Conservation (phyloP, 176 grass and related monocot species). For the Zea luxurians region DNA sequence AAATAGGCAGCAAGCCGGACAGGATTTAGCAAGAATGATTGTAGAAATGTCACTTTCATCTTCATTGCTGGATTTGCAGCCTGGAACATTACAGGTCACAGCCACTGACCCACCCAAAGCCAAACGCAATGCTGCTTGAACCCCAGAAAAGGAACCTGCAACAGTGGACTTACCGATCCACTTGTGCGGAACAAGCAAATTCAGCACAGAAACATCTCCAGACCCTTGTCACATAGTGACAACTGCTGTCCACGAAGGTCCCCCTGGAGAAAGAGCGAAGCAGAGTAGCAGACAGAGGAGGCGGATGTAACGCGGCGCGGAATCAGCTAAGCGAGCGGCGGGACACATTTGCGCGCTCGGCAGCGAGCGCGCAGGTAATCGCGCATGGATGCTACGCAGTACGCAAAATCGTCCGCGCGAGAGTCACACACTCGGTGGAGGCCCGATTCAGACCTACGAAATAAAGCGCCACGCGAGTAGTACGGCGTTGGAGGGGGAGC, state of each 20-base stretch:
- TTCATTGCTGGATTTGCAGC: constrained; percentile 2
- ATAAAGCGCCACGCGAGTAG: background rate
- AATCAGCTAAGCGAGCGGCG: background rate
- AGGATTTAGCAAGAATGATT: background rate
- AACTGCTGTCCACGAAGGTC: background rate
- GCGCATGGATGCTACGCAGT: background rate
- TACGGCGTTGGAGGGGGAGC: background rate
- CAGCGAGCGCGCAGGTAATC: background rate
- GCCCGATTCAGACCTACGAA: no score
- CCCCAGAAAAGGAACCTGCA: background rate
- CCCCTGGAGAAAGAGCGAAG: background rate
- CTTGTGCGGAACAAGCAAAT: background rate
- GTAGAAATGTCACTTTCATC: background rate
- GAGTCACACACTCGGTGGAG: background rate
- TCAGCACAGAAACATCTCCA: background rate
- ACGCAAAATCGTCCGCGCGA: background rate
- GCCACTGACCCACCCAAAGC: background rate
- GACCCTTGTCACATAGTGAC: background rate
- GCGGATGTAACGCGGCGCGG: background rate
- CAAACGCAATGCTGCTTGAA: background rate
- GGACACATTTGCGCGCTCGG: background rate
- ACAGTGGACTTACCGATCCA: background rate
- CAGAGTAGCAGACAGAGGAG: background rate
- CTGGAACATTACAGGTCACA: background rate
- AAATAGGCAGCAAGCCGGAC: background rate